Base-by-base conservation (phyloP, 2,329 filamentous ascomycete species). In the Cercospora canescens region DNA sequence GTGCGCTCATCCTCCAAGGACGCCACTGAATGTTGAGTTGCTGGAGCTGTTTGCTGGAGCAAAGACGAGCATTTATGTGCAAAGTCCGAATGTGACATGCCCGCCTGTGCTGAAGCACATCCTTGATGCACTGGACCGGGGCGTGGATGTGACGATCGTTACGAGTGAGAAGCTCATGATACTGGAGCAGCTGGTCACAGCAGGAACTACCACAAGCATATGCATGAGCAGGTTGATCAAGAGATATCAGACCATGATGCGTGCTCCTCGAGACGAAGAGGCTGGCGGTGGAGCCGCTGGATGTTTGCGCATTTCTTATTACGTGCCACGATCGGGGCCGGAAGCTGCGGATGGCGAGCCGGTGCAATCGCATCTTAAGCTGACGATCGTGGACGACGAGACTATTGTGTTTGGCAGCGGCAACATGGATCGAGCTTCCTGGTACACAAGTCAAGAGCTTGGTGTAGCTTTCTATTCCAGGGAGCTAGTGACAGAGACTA, bases 401-500 rank as follows among this genome's bases (percentile, higher is more conserved):
- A 87, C 88, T 21, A 82, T 89, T 1, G 83, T 95, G 0, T 79
- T 95, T 2, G 92, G 92, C 0, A 94, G 91, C 18, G 92, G 91
- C 1, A 96, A 96, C 75, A 87, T 94, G 84, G 92, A 96, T 78
- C 86, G 92, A 1, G 91, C 92, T 7, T 94, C 91, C 75, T 95
- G 91, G 91, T 94, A 87, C 78, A 95, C 92, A 5, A 94, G 91
- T 76, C 92, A 95, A 78, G 92, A 96, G 79, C 80, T 95, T 24
- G 92, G 92, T 1, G 81, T 95, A 32, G 84, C 83, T 1, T 81
- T 88, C 50, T 83, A 84, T 60, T 81, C 79, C 4, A 71, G 62
- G 7, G 75, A 76, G 0, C 71, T 85, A 39, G 81, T 81, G 8
- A 64, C 37, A 26, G 55, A 62, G 59, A 62, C 73, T 18, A 57